A percentile compares a stretch with the other conserved stretches of the same genome.
Evolutionary conservation across 176 grass and related monocot genomes (phyloP).

Genomic region (Poa pratensis): DNA sequence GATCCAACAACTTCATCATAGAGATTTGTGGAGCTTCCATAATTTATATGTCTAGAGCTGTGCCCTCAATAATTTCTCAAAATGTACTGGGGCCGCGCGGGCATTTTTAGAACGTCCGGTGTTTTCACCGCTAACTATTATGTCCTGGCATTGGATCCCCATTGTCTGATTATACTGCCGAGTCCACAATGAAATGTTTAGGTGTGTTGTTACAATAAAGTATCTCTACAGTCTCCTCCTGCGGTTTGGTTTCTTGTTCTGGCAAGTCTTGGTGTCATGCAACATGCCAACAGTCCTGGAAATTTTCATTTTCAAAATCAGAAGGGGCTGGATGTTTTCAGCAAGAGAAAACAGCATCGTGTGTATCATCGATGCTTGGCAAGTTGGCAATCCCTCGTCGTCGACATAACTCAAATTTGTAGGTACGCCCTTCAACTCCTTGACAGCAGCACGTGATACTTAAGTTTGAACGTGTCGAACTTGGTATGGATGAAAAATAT

Average conservation of each 20-base stretch:
- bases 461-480: no score
- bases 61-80: slow-evolving; percentile 18
- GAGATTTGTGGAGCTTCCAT: neutral
- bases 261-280: neutral
- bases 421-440: neutral
- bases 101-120: neutral
- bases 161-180: neutral
- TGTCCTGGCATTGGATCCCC: neutral
- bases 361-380: neutral
- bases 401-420: neutral
- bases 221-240: neutral
- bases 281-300: neutral
- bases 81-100: neutral
- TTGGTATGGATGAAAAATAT: no score
- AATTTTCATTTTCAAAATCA: no score
- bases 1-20: slow-evolving; percentile 50
- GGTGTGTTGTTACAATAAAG: neutral
- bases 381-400: neutral
- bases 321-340: no score
- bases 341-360: neutral
- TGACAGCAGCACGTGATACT: no score
- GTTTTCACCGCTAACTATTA: neutral
- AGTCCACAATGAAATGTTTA: neutral
- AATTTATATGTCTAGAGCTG: neutral
- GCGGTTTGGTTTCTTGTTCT: neutral